Evolutionary conservation across 2,329 filamentous ascomycete genomes (phyloP), one percentile per base, ranked within the genome.

Genomic region (Fusarium burgessii): DNA sequence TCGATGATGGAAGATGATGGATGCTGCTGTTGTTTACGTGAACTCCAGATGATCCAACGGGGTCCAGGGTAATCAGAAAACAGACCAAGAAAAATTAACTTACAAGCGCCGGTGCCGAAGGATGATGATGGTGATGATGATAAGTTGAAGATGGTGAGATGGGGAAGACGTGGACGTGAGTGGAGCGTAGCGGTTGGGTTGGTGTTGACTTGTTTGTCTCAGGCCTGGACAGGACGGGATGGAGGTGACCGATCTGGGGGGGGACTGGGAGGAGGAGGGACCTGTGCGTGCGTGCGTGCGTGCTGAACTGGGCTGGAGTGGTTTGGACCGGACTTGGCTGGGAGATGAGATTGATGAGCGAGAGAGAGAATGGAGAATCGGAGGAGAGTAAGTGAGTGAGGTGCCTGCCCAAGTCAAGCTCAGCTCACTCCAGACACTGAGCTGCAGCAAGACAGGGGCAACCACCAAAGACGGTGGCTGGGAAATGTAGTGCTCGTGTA

Each of bases 171-270:
- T 72, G 63, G 62, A 66, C 46, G 63, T 51, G 64, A 67, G 70
- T 72, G 70, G 70, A 72, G 69, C 68, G 63, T 58, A 68, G 58
- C 50, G 59, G 62, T 70, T 67, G 64, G 68, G 68, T 57, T 72
- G 68, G 68, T 71, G 65, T 72, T 70, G 69, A 69, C 72, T 69
- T 71, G 69, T 51, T 66, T 70, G 64, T 68, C 68, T 71, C 63
- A 52, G 58, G 63, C 55, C 38, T 45, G 14, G 33, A 35, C 33
- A 33, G 33, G 33, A 35, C 33, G 14, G 33, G 47, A 50, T 50
- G 67, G 68, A 59, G 62, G 50, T 65, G 60, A 65, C 47, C 46
- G 56, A 33, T 54, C 56, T 58, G 56, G 46, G 46, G 36, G 36
- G 36, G 36, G 49, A 25, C 46, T 57, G 50, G 49, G 67, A 61